Base-by-base conservation (phyloP, 768 basidiomycete genomes). In the Pleurotus salmoneostramineus region DNA sequence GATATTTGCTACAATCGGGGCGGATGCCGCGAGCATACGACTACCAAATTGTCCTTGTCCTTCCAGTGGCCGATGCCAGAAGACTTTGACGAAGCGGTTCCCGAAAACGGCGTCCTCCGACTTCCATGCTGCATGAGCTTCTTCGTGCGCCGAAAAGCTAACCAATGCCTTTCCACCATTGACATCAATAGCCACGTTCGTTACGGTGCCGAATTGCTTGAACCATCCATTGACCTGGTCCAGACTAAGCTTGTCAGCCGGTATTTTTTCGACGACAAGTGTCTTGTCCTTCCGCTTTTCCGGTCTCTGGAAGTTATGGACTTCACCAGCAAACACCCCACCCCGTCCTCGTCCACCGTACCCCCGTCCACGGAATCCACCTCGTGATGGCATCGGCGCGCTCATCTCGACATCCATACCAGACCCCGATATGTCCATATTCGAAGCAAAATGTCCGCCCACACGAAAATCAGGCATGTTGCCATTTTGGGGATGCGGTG, bases 41-140 rank as follows among this genome's bases (percentile, higher is more conserved):
- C 84, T 75, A 2, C 95, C 95, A 14, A 76, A 78, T 61, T 84
- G 85, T 6, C 95, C 95, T 64, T 95, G 91, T 0, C 95, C 95
- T 56, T 91, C 91, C 85, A 95, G 83, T 5, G 93, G 94, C 58
- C 90, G 81, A 72, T 96, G 93, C 94, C 95, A 97, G 65, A 96
- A 93, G 35, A 97, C 80, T 72, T 95, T 96, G 62, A 97, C 95
- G 69, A 97, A 97, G 50, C 95, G 84, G 64, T 95, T 95, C 8
- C 85, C 85, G 66, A 97, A 97, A 11, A 97, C 89, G n/a, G 95
- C 93, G 61, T 96, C 93, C 70, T 95, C 91, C 27, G 87, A 85
- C 69, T 91, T 92, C 91, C 95, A 94, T 1, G 95, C 95, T 10
- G 83, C 82, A 65, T 89, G 84, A 0, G 95, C 95, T 65, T 95